Conservation (phyloP, 148 eudicot genomes). For the Pouteria glomerata region DNA sequence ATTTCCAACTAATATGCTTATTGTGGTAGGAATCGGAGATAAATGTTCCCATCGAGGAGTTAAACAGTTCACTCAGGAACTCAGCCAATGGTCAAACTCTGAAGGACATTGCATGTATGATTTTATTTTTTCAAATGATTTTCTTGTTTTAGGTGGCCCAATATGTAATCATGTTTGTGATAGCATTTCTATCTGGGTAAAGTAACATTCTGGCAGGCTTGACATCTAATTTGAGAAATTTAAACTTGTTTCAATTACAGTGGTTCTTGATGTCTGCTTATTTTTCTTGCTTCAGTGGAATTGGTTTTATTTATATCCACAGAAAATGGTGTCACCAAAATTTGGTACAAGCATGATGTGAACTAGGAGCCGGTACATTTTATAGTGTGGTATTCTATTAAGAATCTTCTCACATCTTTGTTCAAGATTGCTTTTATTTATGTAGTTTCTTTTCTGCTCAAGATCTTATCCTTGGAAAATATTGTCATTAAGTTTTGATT, state of each 20-base stretch:
- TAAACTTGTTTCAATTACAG: neutral
- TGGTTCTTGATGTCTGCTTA: neutral
- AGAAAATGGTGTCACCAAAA: neutral
- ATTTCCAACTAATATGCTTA: conserved; percentile 6
- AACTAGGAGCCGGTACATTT: neutral
- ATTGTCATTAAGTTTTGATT: neutral
- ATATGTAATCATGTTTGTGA: neutral
- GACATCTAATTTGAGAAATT: too few species aligned
- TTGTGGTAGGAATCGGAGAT: conserved; percentile 76
- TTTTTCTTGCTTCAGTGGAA: neutral
- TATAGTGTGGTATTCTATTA: neutral
- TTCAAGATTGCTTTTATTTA: neutral
- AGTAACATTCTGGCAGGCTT: neutral
- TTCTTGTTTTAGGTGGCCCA: neutral
- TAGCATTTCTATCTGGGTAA: neutral
- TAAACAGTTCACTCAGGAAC: conserved; percentile 49
- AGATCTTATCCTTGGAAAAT: neutral
- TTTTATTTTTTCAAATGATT: neutral
- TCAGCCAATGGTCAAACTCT: conserved; percentile 66
- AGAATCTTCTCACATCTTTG: neutral
- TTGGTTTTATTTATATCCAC: neutral
- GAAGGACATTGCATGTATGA: conserved; percentile 84
- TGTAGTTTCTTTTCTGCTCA: neutral
- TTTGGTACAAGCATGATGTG: neutral
- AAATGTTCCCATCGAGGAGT: conserved; percentile 70